phyloP scores from a whole-genome alignment of 225 moss, liverwort and hornwort species.

The Pleurozium schreberi region DNA sequence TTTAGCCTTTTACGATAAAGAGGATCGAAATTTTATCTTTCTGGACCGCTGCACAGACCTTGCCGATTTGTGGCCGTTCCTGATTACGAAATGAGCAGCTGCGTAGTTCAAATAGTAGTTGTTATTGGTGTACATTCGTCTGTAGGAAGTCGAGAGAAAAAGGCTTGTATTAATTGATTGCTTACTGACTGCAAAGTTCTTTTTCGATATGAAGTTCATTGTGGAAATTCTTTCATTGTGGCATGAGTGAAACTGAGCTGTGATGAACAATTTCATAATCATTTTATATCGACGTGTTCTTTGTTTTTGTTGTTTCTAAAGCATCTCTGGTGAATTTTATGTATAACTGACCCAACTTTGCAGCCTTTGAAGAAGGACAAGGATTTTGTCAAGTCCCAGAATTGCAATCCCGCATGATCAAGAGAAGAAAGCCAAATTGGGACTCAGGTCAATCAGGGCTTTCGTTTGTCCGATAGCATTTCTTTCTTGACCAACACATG shows the following conservation, averaged over 20 bases:
- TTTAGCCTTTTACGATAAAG: conserved; percentile 3
- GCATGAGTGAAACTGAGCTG: neutral
- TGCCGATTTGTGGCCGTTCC: conserved; percentile 9
- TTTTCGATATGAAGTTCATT: neutral
- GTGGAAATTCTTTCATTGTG: neutral
- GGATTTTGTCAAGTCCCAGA: neutral
- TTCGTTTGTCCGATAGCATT: neutral
- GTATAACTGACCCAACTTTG: neutral
- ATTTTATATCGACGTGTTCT: too few species aligned
- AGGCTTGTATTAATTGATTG: conserved; percentile 9
- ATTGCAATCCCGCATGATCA: neutral
- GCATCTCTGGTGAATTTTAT: neutral
- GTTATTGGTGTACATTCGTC: conserved; percentile 38
- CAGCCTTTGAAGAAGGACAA: neutral
- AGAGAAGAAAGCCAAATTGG: neutral
- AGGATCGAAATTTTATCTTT: conserved; percentile 2
- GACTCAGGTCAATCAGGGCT: neutral
- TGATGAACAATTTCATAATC: neutral
- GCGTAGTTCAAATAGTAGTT: conserved; percentile 7
- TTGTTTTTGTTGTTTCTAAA: too few species aligned
- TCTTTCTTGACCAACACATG: neutral
- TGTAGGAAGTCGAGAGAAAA: conserved; percentile 5
- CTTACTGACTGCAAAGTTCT: neutral
- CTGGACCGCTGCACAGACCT: conserved; percentile 18
- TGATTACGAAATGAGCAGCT: conserved; percentile 21